phyloP scores from a whole-genome alignment of 331 rosid genomes.

The Cydonia oblonga region DNA sequence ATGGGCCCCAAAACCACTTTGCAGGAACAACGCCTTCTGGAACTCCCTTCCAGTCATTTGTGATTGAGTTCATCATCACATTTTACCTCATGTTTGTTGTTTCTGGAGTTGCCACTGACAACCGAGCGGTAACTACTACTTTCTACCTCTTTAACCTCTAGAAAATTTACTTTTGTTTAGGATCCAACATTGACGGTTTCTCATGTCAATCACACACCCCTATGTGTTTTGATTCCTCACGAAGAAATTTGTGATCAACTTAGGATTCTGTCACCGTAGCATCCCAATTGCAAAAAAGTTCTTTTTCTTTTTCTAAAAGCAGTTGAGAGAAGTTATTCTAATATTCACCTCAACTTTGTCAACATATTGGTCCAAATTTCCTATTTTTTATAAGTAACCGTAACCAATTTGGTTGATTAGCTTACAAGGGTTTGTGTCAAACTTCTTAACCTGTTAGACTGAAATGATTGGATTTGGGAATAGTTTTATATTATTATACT shows the following conservation, averaged over 20 bases:
- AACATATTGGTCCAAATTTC: neutral
- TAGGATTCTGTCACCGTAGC: neutral
- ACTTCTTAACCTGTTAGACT: neutral
- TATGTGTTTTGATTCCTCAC: neutral
- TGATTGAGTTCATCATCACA: slow-evolving; percentile 68
- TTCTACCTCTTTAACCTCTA: neutral
- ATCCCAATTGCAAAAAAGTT: neutral
- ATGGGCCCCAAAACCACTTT: slow-evolving; percentile 33
- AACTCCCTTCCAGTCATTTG: slow-evolving; percentile 46
- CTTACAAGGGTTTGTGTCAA: neutral
- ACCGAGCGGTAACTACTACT: slow-evolving; percentile 51
- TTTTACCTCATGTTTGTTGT: slow-evolving; percentile 76
- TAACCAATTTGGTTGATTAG: neutral
- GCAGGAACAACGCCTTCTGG: slow-evolving; percentile 54
- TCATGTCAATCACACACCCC: neutral
- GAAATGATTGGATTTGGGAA: neutral
- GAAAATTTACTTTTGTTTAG: too few species aligned
- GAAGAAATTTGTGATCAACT: neutral
- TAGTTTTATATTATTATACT: neutral
- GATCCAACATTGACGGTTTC: neutral
- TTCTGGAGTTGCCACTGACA: slow-evolving; percentile 90
- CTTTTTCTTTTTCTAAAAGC: too few species aligned
- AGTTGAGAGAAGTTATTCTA: neutral
- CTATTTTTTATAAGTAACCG: neutral
- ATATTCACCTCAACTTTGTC: neutral